Percentiles rank a stretch among this genome's conserved stretches.
Evolutionary conservation across 306 rosid genomes (phyloP).

Genomic region (Acacia crassicarpa): DNA sequence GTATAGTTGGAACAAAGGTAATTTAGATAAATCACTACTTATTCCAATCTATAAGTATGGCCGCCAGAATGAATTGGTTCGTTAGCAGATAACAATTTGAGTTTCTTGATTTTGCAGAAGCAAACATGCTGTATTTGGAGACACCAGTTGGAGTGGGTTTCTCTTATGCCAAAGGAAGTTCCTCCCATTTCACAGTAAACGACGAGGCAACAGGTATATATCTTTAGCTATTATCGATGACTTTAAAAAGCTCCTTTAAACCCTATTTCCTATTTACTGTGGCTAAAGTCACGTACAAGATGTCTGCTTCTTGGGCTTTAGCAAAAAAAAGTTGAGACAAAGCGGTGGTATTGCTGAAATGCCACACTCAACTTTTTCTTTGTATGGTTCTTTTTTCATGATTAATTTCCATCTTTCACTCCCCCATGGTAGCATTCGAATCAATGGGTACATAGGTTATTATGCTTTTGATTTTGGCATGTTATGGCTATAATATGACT

Average conservation of each 20-base stretch:
- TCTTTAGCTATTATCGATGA: constrained; percentile 6
- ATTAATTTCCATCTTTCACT: constrained; percentile 26
- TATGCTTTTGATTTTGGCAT: constrained; percentile 22
- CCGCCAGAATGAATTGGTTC: constrained; percentile 7
- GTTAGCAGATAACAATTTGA: neutral
- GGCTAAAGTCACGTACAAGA: constrained; percentile 31
- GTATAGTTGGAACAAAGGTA: constrained; percentile 82
- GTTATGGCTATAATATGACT: constrained; percentile 26
- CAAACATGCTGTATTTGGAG: constrained; percentile 72
- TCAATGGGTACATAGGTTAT: neutral
- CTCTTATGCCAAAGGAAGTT: constrained; percentile 56
- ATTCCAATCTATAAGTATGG: constrained; percentile 22
- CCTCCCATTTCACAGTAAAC: constrained; percentile 57
- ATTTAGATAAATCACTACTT: neutral
- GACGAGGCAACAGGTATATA: constrained; percentile 59
- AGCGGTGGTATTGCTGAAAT: constrained; percentile 40
- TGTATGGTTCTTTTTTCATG: constrained; percentile 31
- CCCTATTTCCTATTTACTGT: constrained; percentile 27
- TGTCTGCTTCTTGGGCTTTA: constrained; percentile 40
- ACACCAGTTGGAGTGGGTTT: constrained; percentile 84
- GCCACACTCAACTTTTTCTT: constrained; percentile 20
- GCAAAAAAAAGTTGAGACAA: constrained; percentile 32
- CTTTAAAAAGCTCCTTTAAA: constrained; percentile 38
- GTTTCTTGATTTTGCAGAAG: constrained; percentile 43
- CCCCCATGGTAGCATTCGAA: constrained; percentile 22